Evolutionary conservation across 805 yeast genomes (phyloP).

Genomic region (Metschnikowia corniflorae): DNA sequence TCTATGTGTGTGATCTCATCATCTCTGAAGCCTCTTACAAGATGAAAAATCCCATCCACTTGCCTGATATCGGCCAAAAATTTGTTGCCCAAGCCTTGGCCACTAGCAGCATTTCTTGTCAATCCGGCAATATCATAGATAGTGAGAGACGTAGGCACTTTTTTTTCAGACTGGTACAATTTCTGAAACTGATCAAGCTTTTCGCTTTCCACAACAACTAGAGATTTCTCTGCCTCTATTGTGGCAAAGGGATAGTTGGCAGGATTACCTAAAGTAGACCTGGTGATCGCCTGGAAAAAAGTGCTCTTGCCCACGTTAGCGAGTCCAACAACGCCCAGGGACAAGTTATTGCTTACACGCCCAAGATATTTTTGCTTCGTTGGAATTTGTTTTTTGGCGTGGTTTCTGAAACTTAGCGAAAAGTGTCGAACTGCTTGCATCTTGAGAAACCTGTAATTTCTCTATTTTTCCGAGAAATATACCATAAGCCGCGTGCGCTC

Average conservation of each 20-base stretch:
- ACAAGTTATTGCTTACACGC: conserved; percentile 17
- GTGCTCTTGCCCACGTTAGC: conserved; percentile 97
- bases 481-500: too few relatives aligned
- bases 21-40: conserved; percentile 72
- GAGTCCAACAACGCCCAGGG: conserved; percentile 84
- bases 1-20: conserved; percentile 22
- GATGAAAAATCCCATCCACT: conserved; percentile 97
- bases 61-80: conserved; percentile 95
- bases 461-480: too few relatives aligned
- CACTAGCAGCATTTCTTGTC: conserved; percentile 93
- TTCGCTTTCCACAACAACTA: conserved; percentile 89
- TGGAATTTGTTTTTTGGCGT: conserved; percentile 14
- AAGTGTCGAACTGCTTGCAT: conserved; percentile 11
- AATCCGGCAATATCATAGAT: conserved; percentile 97
- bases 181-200: conserved; percentile 75
- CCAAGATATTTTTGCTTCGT: conserved; percentile 15
- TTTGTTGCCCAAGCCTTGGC: conserved; percentile 97
- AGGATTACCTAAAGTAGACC: conserved; percentile 89
- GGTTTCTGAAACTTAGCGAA: conserved; percentile 11
- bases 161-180: conserved; percentile 76
- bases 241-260: conserved; percentile 99
- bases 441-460: too few relatives aligned
- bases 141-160: conserved; percentile 89
- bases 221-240: conserved; percentile 96
- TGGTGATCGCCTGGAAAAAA: conserved; percentile 94